Evolutionary conservation across 2,329 filamentous ascomycete species (phyloP), one percentile per base, ranked within the genome.

Genomic region (Parastagonospora nodorum): DNA sequence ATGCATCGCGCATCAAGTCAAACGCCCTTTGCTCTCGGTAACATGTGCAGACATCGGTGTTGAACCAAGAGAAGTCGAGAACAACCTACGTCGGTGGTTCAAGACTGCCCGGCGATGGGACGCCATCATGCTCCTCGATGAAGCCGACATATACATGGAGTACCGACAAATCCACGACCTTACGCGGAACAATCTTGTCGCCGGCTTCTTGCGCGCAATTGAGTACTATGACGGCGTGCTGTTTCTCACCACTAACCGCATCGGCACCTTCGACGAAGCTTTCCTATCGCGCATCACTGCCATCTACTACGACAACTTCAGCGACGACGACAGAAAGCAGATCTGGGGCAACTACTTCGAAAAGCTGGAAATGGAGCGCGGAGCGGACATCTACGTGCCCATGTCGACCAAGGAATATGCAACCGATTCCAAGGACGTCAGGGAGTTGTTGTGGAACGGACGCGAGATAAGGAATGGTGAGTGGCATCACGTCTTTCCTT

Each of bases 211-310:
- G 2, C 60, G 71, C 0, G 67, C 52, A 9, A 24, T 76, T 1
- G 74, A 76, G 43, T 76, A 72, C 48, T 77, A 72, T 45, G 59
- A 74, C 24, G 75, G 73, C 1, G 71, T 77, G 27, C 48, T 77
- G 1, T 75, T 77, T 45, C 55, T 77, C 14, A 77, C 73, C 0
- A 61, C 63, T 0, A 63, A 65, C 33, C 35, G 60, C 6, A 46
- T 65, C 1, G 51, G 47, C 30, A 90, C 88, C 0, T 94, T 96
- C 64, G 91, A 96, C 62, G 89, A 93, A 55, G 91, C 91, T 0
- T 95, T 95, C 78, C 88, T 92, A 66, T 90, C 87, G 4, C 84
- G 91, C 19, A 94, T 94, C 57, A 85, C 95, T 53, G 88, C 89
- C 0, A 75, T 96, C 8, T 82, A 88, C 27, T 96, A 95, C 33